Evolutionary conservation across 1,284 basidiomycete genomes (phyloP), one percentile per base, ranked within the genome.

Genomic region (Malassezia brasiliensis): DNA sequence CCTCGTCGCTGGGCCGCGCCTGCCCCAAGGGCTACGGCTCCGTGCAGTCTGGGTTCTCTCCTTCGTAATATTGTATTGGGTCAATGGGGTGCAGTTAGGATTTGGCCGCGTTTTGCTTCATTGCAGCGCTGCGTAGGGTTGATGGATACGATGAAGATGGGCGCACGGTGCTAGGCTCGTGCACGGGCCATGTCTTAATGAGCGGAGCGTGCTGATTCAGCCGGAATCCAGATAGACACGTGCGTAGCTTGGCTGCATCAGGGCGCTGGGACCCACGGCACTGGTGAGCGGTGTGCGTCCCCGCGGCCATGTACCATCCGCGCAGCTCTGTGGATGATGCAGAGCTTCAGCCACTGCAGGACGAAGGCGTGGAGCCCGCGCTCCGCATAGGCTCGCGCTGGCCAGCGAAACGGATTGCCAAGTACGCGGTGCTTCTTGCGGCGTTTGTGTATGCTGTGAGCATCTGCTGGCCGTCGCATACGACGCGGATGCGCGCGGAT

Each of bases 21-120:
- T 88, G 85, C 67, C 67, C 65, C 7, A 63, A 67, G 38, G 85
- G 84, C 3, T 85, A 82, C 63, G 85, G 82, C 34, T 84, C 83
- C 9, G 85, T 86, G 15, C 85, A 87, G 57, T 11, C 28, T 8
- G 45, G 14, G 7, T 47, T 32, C 22, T 20, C 6, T 7, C 6
- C 40, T 7, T 28, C 25, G 25, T 28, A 28, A 28, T 28, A 7
- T 28, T n/a, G n/a, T n/a, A n/a, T n/a, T n/a, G n/a, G n/a, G n/a
- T n/a, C n/a, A n/a, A n/a, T n/a, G n/a, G n/a, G n/a, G n/a, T n/a
- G n/a, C n/a, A n/a, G n/a, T n/a, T n/a, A n/a, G n/a, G n/a, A n/a
- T n/a, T n/a, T n/a, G n/a, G n/a, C n/a, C n/a, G n/a, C n/a, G n/a
- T n/a, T n/a, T n/a, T n/a, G n/a, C n/a, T n/a, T n/a, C n/a, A n/a